phyloP scores from a whole-genome alignment of 2,329 filamentous ascomycete species.

The Alternaria angustiovoidea region DNA sequence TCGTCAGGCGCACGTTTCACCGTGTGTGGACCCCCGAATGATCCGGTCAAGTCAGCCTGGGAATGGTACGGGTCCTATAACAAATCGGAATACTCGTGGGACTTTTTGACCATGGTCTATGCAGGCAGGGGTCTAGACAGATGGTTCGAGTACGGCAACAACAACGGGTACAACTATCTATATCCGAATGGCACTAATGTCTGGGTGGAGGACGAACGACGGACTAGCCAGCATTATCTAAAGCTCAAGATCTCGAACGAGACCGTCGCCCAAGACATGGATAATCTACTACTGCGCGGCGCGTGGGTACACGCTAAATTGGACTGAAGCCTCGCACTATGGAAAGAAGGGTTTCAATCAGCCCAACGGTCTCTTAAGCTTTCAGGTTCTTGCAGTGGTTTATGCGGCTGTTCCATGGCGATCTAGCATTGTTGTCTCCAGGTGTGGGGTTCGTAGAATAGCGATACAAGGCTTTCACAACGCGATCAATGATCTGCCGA shows the following conservation, averaged over 20 bases:
- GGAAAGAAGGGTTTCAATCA: neutral
- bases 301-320: constrained; percentile 7
- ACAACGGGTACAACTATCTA: constrained; percentile 54
- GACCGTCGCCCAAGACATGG: constrained; percentile 8
- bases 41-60: constrained; percentile 32
- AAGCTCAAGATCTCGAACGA: constrained; percentile 3
- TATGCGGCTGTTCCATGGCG: neutral
- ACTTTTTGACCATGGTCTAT: constrained; percentile 36
- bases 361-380: neutral
- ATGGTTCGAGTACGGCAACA: constrained; percentile 49
- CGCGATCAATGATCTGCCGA: neutral
- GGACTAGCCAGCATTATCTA: constrained; percentile 51
- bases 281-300: constrained; percentile 1
- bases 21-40: constrained; percentile 20
- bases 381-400: neutral
- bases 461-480: neutral
- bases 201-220: constrained; percentile 53
- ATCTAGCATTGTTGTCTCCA: neutral
- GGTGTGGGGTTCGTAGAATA: neutral
- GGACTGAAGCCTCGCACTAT: constrained; percentile 7
- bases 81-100: constrained; percentile 30
- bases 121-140: constrained; percentile 32
- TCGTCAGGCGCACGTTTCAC: constrained; percentile 52
- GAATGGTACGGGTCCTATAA: constrained; percentile 37
- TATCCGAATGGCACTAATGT: constrained; percentile 52